These are phyloP conservation scores for Platanthera zijinensis DNA, from an alignment of 106 monocot genomes.

Conservation along the genomic window DNA sequence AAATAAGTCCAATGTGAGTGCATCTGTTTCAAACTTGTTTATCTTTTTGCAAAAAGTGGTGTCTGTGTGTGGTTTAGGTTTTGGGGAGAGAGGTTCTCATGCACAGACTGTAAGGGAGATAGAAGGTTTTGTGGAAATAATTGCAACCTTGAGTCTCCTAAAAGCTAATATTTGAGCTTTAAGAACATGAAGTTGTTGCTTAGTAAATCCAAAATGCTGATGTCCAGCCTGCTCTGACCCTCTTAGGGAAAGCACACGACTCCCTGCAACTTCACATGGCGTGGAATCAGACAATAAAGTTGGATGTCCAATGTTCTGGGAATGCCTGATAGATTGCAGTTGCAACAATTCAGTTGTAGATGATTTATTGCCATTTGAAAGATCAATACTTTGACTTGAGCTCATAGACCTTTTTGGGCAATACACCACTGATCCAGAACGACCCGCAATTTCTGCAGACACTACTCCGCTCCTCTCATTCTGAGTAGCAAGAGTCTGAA, in stretches of 20 bases:
- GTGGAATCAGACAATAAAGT: conserved; percentile 17
- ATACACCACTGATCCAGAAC: conserved; percentile 27
- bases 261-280: conserved; percentile 18
- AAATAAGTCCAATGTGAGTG: neutral
- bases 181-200: conserved; percentile 86
- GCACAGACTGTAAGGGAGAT: neutral
- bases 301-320: conserved; percentile 35
- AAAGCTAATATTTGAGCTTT: conserved; percentile 99
- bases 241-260: conserved; percentile 27
- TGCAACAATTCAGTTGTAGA: conserved; percentile 27
- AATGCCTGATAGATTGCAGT: conserved; percentile 38
- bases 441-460: conserved; percentile 18
- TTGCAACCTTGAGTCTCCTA: conserved; percentile 74
- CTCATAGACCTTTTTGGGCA: conserved; percentile 35
- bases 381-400: conserved; percentile 27
- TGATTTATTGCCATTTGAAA: conserved; percentile 24
- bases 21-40: neutral
- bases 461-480: conserved; percentile 31
- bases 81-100: neutral
- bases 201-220: conserved; percentile 62
- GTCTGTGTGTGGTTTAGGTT: neutral
- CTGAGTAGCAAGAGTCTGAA: conserved; percentile 27
- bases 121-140: neutral
- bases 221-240: conserved; percentile 20
- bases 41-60: neutral